These are phyloP conservation scores for Cladorrhinum sp. DNA, from an alignment of 2,329 filamentous ascomycete species.

Conservation along the genomic window DNA sequence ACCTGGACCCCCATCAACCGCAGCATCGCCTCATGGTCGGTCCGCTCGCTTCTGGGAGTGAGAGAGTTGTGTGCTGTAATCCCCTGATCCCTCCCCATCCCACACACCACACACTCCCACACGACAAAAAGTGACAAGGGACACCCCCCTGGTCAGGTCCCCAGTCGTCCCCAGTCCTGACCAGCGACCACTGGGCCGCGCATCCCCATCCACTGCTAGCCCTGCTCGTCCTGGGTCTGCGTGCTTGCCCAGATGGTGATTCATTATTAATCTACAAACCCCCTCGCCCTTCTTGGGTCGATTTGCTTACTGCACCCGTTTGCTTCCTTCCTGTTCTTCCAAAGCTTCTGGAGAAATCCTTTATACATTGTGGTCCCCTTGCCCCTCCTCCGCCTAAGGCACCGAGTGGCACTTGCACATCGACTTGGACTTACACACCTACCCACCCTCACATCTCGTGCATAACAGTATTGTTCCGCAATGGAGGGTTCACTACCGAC, in stretches of 20 bases:
- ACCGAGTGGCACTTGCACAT: constrained; percentile 1
- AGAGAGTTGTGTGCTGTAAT: background rate
- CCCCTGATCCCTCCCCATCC: background rate
- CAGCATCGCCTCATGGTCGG: background rate
- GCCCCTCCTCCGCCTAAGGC: constrained; percentile 7
- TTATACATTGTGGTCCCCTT: constrained; percentile 5
- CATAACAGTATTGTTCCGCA: constrained; percentile 27
- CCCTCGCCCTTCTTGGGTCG: constrained; percentile 8
- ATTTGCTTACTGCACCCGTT: constrained; percentile 11
- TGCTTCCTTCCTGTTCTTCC: constrained; percentile 1
- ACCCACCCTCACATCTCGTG: constrained; percentile 1
- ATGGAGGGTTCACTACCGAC: constrained; percentile 53
- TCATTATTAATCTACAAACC: constrained; percentile 7
- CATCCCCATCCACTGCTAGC: background rate
- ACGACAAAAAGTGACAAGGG: background rate
- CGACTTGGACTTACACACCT: constrained; percentile 11
- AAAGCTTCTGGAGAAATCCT: constrained; percentile 8
- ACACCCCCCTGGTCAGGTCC: background rate
- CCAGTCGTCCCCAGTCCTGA: constrained; percentile 3
- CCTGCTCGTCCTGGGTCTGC: background rate
- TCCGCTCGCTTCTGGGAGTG: background rate
- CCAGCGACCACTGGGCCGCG: background rate
- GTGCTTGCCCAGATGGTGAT: background rate
- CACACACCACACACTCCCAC: background rate
- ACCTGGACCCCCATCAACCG: background rate